Evolutionary conservation across 805 yeast genomes (phyloP).

Genomic region (Suhomyces emberorum): DNA sequence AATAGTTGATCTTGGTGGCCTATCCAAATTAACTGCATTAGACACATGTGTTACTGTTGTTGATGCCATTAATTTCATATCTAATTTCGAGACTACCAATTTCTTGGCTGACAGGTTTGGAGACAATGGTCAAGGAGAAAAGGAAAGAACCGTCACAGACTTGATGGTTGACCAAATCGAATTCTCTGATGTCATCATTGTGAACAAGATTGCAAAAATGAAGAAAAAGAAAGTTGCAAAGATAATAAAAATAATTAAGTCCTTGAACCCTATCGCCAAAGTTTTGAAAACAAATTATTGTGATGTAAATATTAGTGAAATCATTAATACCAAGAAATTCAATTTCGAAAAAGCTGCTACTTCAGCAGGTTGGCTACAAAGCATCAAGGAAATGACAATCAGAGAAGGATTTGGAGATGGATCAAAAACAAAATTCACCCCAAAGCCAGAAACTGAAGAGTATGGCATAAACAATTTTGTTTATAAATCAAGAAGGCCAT

Average conservation of each 20-base stretch:
- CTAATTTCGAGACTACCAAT: constrained; percentile 43
- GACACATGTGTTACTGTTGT: constrained; percentile 49
- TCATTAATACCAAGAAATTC: constrained; percentile 35
- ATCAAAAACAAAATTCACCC: constrained; percentile 20
- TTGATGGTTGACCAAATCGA: constrained; percentile 47
- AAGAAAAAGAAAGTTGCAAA: constrained; percentile 21
- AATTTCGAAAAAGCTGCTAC: constrained; percentile 42
- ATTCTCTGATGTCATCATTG: constrained; percentile 42
- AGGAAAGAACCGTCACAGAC: constrained; percentile 45
- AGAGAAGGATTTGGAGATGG: constrained; percentile 30
- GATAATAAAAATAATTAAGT: constrained; percentile 29
- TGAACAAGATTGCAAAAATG: constrained; percentile 36
- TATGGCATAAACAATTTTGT: constrained; percentile 45
- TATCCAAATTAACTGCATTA: constrained; percentile 34
- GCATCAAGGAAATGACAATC: constrained; percentile 34
- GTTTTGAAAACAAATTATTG: constrained; percentile 34
- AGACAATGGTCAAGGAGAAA: constrained; percentile 37
- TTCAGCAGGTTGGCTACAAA: constrained; percentile 45
- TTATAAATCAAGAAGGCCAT: constrained; percentile 40
- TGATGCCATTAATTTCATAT: constrained; percentile 40
- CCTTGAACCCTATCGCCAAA: constrained; percentile 44
- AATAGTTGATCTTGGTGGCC: constrained; percentile 38
- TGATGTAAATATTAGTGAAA: constrained; percentile 31
- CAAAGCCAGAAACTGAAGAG: constrained; percentile 46
- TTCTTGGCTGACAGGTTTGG: constrained; percentile 41